Percentiles rank a stretch among this genome's conserved stretches.
Evolutionary conservation across 2,329 filamentous ascomycete genomes (phyloP).

Genomic region (Trichoderma lentiforme): DNA sequence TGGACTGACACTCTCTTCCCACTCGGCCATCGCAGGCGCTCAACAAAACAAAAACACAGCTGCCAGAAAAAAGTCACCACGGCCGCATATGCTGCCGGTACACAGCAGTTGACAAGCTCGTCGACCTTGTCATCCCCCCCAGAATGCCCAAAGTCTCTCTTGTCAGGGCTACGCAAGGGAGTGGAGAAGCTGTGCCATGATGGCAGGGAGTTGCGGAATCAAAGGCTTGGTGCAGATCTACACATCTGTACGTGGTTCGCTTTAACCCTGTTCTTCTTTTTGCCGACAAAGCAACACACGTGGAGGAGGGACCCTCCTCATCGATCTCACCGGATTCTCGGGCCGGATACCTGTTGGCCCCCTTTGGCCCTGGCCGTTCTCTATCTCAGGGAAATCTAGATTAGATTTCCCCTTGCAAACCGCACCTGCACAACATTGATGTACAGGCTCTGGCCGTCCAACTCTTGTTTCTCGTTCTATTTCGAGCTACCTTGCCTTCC

Average conservation of each 20-base stretch:
- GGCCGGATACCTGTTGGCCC: not conserved
- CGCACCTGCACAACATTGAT: not conserved
- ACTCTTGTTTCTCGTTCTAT: not conserved
- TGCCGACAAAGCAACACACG: conserved; percentile 2
- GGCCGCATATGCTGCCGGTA: conserved; percentile 10
- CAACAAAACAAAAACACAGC: not conserved
- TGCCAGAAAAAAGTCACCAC: not conserved
- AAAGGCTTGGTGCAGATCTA: conserved; percentile 17
- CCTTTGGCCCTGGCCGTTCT: not conserved
- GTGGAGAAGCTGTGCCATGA: conserved; percentile 1
- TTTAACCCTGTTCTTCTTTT: not conserved
- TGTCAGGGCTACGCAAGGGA: not conserved
- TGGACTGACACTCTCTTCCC: not conserved
- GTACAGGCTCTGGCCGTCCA: not conserved
- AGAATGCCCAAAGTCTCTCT: not conserved
- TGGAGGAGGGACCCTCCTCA: not conserved
- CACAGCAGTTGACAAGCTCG: conserved; percentile 19
- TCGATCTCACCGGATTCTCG: conserved; percentile 11
- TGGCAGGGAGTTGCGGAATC: conserved; percentile 4
- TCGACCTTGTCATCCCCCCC: conserved; percentile 8
- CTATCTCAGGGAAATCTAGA: not conserved
- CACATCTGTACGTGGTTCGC: conserved; percentile 12
- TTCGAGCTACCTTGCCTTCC: not conserved
- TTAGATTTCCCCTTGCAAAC: not conserved
- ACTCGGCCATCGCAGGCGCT: not conserved